Evolutionary conservation across 805 yeast genomes (phyloP), one percentile per base, ranked within the genome.

Genomic region (Barnettozyma botsteinii): DNA sequence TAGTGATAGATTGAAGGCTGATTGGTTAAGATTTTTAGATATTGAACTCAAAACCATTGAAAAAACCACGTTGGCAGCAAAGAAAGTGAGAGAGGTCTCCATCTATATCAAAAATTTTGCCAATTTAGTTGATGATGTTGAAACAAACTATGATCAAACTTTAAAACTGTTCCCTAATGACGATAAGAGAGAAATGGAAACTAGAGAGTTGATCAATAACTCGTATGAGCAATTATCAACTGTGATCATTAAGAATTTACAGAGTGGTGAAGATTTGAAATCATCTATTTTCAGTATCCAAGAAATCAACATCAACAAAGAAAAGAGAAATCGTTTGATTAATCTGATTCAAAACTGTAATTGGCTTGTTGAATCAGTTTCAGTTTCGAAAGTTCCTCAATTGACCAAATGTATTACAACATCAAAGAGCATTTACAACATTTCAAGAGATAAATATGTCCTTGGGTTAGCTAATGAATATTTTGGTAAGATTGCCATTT

Each of bases 401-500:
- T 35, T 55, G 35, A 34, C 32, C 28, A 21, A 38, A 13, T 21
- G 41, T 18, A 52, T 39, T 10, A 33, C 41, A 47, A 18, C 51
- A 42, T 50, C 40, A 11, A 63, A 57, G 35, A 50, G 49, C 6
- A 43, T 61, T 1, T 61, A 59, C 45, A 61, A 46, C 41, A 47
- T 34, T 18, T 64, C 52, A 38, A 60, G 48, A 64, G 73, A 57
- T 41, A 41, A 46, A 2, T 81, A 77, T 56, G 69, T 78, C 11
- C 57, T 55, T n/a, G 51, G 50, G n/a, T 59, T 80, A 13, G 55
- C 78, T 31, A 60, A 65, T 40, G 68, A 79, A 33, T 68, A 77
- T 19, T 68, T 87, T 52, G 91, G 93, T 0, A 82, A 81, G 52
- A 52, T 88, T 36, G 64, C 76, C 13, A 77, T 75, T 21, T 81